Base-by-base conservation (phyloP, 176 grass and related monocot species). In the Paspalum notatum region DNA sequence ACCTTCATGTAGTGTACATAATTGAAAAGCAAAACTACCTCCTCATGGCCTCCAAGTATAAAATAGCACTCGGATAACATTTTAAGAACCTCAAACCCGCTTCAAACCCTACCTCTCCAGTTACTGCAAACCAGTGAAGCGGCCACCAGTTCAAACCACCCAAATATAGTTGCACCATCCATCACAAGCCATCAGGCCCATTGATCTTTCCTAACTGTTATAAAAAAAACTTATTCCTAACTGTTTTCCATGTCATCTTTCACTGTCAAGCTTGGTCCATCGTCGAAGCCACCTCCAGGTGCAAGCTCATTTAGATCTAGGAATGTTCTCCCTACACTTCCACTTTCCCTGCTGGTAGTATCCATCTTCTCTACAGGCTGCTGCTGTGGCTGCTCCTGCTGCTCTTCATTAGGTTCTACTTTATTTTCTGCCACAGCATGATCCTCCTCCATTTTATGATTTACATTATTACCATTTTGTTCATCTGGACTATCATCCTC, bases 281-380 rank as follows among this genome's bases (percentile, higher is more conserved):
- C 95, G 4, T 97, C 95, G 49, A 97, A 94, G 27, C 91, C 95
- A 45, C 74, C 89, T 42, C 91, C 97, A 64, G 97, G 97, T 47
- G 97, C 97, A 79, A 94, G 93, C 80, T 99, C 89, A 55, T 99
- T 99, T 82, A 99, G 83, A 85, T 99, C 97, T 69, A 99, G 79
- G n/a, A 99, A 93, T 84, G 88, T 90, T 90, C 91, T 91, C 82
- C 89, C 79, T 66, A 88, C 84, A 77, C 68, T 81, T 81, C 82
- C 67, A 25, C 39, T 89, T 58, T 89, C 88, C 44, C 87, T 75
- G 25, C 62, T 71, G 5, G 84, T 82, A 78, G 42, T 72, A 62
- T 89, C 78, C 57, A 78, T 85, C 86, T 93, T 93, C 61, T 95
- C 82, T 61, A 79, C 73, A 53, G 85, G 55, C 57, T 88, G 77